phyloP scores from a whole-genome alignment of 2,329 filamentous ascomycete genomes.

The Sphaerulina vaccinii region DNA sequence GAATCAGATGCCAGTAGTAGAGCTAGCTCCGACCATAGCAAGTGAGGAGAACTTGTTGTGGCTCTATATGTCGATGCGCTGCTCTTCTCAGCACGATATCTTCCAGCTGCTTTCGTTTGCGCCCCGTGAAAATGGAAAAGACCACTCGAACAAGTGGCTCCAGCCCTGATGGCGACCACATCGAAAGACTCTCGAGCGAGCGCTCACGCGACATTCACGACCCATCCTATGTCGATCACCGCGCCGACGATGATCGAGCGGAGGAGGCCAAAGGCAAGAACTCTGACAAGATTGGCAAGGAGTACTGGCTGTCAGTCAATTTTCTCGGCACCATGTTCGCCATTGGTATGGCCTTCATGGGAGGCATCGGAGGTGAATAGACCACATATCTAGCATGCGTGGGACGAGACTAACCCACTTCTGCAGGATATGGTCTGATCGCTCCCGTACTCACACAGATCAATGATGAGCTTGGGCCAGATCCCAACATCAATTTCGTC shows the following conservation, averaged over 20 bases:
- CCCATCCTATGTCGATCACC: constrained; percentile 23
- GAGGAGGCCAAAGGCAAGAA: constrained; percentile 28
- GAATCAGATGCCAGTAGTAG: not conserved
- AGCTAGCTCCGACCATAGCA: not conserved
- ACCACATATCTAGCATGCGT: no score
- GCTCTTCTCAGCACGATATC: not conserved
- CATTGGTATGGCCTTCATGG: constrained; percentile 30
- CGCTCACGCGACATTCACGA: constrained; percentile 11
- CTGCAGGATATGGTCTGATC: constrained; percentile 28
- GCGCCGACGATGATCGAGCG: constrained; percentile 27
- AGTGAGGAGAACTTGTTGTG: not conserved
- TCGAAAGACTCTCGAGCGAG: constrained; percentile 14
- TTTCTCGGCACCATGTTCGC: constrained; percentile 30
- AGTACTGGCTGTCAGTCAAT: constrained; percentile 30
- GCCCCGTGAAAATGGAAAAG: not conserved
- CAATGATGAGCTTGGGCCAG: constrained; percentile 41
- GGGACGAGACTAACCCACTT: no score
- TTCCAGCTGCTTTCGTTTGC: not conserved
- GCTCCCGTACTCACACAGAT: constrained; percentile 32
- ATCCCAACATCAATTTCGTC: constrained; percentile 41
- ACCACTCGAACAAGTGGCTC: not conserved
- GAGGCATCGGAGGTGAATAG: constrained; percentile 32
- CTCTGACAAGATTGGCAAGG: constrained; percentile 26
- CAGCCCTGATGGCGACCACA: constrained; percentile 15
- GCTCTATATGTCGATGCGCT: not conserved